phyloP scores from a whole-genome alignment of 768 basidiomycete species.

The Leucogyrophana mollusca region DNA sequence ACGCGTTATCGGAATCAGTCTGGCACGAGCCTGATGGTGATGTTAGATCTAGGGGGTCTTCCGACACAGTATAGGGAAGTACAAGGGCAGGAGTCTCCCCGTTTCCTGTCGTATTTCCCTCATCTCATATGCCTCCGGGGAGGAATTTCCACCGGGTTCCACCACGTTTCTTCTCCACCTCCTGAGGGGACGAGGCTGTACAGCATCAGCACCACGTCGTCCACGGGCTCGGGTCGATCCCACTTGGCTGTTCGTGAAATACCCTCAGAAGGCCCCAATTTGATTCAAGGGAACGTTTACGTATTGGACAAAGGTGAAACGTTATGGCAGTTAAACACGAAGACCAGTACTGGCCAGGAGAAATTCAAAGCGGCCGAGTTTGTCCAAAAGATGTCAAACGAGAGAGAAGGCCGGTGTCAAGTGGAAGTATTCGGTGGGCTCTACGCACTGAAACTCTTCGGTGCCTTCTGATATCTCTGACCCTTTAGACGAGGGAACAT shows the following conservation, averaged over 20 bases:
- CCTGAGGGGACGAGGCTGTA: conserved; percentile 49
- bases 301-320: conserved; percentile 55
- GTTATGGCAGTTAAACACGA: conserved; percentile 59
- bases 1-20: neutral
- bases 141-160: conserved; percentile 51
- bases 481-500: conserved; percentile 47
- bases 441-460: no score
- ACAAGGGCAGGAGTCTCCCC: conserved; percentile 53
- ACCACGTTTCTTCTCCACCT: conserved; percentile 47
- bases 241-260: conserved; percentile 40
- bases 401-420: conserved; percentile 40
- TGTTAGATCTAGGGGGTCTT: conserved; percentile 51
- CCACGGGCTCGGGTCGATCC: conserved; percentile 2
- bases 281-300: conserved; percentile 56
- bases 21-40: conserved; percentile 1
- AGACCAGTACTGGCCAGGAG: conserved; percentile 52
- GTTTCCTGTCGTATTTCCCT: conserved; percentile 51
- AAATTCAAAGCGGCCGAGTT: conserved; percentile 64
- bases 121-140: conserved; percentile 45
- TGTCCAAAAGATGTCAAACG: conserved; percentile 42
- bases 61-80: conserved; percentile 64
- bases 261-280: conserved; percentile 39
- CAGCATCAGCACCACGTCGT: conserved; percentile 38
- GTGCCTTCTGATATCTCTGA: no score
- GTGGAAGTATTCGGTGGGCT: conserved; percentile 49